Evolutionary conservation across 148 eudicot genomes (phyloP), one percentile per base, ranked within the genome.

Genomic region (Chenopodium quinoa): DNA sequence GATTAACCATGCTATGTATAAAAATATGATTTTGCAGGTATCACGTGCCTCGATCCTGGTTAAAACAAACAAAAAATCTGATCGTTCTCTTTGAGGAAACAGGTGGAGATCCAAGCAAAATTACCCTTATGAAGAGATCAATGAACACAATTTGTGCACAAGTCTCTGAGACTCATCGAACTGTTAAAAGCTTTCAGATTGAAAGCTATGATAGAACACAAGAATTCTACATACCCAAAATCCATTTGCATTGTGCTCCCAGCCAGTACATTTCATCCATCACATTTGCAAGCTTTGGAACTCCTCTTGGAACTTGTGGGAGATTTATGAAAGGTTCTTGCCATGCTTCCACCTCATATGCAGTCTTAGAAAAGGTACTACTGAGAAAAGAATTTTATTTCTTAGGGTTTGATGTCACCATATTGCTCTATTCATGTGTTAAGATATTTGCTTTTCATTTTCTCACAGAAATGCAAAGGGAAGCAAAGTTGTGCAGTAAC

Each of bases 31-130:
- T 50, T 22, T 78, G 75, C 79, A 85, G 87, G 87, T 95, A 95
- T 72, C 99, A 95, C 69, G 91, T 95, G 65, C 99, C 99, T 27
- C 90, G 98, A 60, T 91, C 99, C 23, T 95, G 99, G 99, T 81
- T 93, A 83, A 92, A 92, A 83, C 93, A 95, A 4, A 87, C 87
- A n/a, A 83, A 88, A 40, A 95, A 95, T 79, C 82, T 90, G 29
- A n/a, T 95, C 77, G 96, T 95, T 29, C 82, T 95, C 22, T 95
- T 95, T 79, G 98, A 95, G 85, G 98, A 95, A 83, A 91, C 90
- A 65, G 97, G 98, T 54, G 98, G 97, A 22, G 92, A 95, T 83
- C 97, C 96, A 65, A 86, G 90, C 40, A 90, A 73, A 73, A 89
- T 95, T 74, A 75, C 90, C 63, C 85, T 95, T 2, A 91, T 81